Conservation (phyloP, 805 yeast genomes). For the Ogataea wickerhamii region DNA sequence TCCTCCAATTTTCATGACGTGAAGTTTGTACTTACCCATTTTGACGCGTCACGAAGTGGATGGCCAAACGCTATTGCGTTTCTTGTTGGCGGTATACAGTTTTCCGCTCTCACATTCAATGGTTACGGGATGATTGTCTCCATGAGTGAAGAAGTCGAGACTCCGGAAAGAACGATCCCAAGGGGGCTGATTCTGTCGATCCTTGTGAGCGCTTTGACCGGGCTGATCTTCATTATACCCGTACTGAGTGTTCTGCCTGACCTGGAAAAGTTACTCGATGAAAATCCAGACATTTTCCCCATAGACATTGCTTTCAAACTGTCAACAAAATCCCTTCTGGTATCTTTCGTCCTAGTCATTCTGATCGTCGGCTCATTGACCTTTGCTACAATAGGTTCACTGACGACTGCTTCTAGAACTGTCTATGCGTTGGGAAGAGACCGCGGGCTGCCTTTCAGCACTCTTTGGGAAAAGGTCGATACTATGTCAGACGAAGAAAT, state of each 20-base stretch:
- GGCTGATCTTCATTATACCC: slow-evolving; percentile 69
- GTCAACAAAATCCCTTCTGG: slow-evolving; percentile 63
- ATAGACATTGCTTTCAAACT: slow-evolving; percentile 71
- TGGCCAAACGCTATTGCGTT: slow-evolving; percentile 73
- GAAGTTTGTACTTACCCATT: slow-evolving; percentile 56
- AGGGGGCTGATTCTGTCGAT: slow-evolving; percentile 68
- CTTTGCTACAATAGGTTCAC: slow-evolving; percentile 75
- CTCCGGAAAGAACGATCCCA: slow-evolving; percentile 72
- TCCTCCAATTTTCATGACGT: slow-evolving; percentile 57
- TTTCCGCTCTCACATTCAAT: slow-evolving; percentile 73
- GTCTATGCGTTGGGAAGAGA: slow-evolving; percentile 82
- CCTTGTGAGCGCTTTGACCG: slow-evolving; percentile 60
- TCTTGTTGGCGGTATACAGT: slow-evolving; percentile 76
- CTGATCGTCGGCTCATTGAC: slow-evolving; percentile 65
- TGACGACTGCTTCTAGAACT: slow-evolving; percentile 79
- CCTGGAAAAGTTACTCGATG: slow-evolving; percentile 49
- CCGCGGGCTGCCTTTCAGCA: slow-evolving; percentile 67
- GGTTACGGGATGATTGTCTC: slow-evolving; percentile 83
- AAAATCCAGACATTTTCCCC: slow-evolving; percentile 69
- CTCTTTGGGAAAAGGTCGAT: slow-evolving; percentile 64
- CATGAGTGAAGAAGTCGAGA: slow-evolving; percentile 75
- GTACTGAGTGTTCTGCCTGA: slow-evolving; percentile 71
- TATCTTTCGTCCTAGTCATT: slow-evolving; percentile 65
- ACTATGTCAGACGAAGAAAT: slow-evolving; percentile 46
- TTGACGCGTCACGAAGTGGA: slow-evolving; percentile 71